Evolutionary conservation across 805 yeast genomes (phyloP).

Genomic region (Lipomyces anomalus): DNA sequence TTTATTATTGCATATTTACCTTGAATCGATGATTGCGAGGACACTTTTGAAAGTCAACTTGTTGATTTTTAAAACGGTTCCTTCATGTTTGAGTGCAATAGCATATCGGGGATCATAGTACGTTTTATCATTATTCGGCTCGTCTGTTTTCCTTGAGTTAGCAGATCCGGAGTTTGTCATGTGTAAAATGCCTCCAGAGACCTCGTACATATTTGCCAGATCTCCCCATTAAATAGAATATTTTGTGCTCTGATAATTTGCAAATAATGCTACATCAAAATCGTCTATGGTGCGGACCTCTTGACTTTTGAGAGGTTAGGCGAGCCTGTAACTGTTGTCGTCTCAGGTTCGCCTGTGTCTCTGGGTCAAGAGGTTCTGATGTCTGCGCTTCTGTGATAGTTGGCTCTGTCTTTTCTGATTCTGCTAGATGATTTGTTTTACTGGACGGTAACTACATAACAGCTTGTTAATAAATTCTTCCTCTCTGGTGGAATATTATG

Average conservation of each 20-base stretch:
- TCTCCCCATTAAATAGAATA: background rate
- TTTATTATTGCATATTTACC: background rate
- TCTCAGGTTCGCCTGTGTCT: background rate
- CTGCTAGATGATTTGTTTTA: background rate
- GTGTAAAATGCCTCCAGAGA: constrained; percentile 26
- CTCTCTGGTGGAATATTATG: too few relatives aligned
- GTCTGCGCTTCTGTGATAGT: background rate
- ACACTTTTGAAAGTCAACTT: background rate
- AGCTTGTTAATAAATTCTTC: background rate
- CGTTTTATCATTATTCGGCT: constrained; percentile 14
- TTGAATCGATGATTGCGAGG: background rate
- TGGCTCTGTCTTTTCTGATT: background rate
- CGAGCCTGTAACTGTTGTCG: constrained; percentile 1
- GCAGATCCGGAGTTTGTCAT: constrained; percentile 4
- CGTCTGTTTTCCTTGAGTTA: background rate
- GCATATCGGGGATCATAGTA: constrained; percentile 22
- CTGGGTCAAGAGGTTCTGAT: background rate
- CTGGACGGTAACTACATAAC: background rate
- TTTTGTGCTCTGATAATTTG: too few relatives aligned
- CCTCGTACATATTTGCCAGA: constrained; percentile 20
- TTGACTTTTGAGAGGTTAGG: constrained; percentile 1
- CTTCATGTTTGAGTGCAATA: constrained; percentile 7
- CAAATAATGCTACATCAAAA: constrained; percentile 1
- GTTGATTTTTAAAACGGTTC: background rate
- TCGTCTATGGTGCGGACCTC: constrained; percentile 4